These are phyloP conservation scores for Symmetrospora coprosmae DNA, from an alignment of 768 basidiomycete genomes.

Conservation along the genomic window DNA sequence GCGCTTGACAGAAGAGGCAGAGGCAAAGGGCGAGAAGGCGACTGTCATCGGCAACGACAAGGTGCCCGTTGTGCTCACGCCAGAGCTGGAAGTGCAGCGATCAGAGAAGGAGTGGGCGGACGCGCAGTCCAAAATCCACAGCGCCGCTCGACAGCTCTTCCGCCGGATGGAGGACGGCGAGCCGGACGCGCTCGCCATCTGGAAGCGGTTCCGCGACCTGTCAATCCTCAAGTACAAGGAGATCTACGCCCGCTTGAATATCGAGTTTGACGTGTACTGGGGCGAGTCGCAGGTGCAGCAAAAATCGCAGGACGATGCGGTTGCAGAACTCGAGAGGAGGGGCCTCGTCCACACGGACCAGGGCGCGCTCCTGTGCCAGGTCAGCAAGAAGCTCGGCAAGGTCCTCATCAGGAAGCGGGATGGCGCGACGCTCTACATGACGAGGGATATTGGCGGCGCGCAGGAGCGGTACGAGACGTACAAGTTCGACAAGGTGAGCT, in stretches of 20 bases:
- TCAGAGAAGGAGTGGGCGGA: constrained; percentile 21
- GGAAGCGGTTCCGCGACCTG: constrained; percentile 81
- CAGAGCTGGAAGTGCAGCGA: background rate
- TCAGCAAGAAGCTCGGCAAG: constrained; percentile 80
- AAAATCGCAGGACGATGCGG: constrained; percentile 50
- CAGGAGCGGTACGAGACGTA: constrained; percentile 83
- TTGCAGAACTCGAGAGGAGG: constrained; percentile 54
- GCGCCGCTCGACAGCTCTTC: constrained; percentile 66
- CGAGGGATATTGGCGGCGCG: constrained; percentile 77
- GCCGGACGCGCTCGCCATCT: constrained; percentile 64
- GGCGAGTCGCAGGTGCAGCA: constrained; percentile 50
- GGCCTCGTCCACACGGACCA: constrained; percentile 55
- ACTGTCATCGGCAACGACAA: constrained; percentile 26
- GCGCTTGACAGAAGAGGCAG: background rate
- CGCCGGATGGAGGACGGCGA: constrained; percentile 69
- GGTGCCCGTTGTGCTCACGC: constrained; percentile 6
- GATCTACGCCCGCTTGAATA: constrained; percentile 77
- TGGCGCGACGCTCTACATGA: constrained; percentile 34
- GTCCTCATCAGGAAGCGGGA: constrained; percentile 74
- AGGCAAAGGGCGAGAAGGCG: constrained; percentile 25
- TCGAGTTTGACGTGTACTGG: constrained; percentile 78
- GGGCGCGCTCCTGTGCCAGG: constrained; percentile 70
- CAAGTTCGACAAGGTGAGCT: constrained; percentile 77
- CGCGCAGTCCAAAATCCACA: constrained; percentile 23
- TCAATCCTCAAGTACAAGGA: constrained; percentile 77